A percentile compares a stretch with the other conserved stretches of the same genome.
Evolutionary conservation across 257 asterid species (phyloP).

Genomic region (Cruciata laevipes): DNA sequence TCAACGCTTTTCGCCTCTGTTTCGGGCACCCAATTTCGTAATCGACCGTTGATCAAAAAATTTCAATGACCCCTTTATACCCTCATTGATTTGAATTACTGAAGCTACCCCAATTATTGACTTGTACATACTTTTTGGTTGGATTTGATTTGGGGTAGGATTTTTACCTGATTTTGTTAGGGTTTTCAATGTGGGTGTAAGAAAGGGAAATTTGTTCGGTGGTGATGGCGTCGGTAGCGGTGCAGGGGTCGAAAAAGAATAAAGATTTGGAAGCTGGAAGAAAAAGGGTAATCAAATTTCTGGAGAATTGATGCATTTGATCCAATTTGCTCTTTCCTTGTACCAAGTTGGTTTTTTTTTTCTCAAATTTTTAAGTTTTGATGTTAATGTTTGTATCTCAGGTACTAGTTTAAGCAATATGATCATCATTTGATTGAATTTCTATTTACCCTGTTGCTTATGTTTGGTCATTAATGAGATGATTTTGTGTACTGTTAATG

Average conservation of each 20-base stretch:
- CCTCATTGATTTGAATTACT: not conserved
- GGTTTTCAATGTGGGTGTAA: conserved; percentile 8
- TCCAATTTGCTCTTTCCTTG: not conserved
- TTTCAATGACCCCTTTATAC: not conserved
- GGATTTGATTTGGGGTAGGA: not conserved
- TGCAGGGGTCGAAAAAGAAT: conserved; percentile 64
- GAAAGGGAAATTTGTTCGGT: not conserved
- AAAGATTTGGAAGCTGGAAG: conserved; percentile 78
- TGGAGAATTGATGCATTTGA: not conserved
- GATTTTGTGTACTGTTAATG: not conserved
- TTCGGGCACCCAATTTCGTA: not conserved
- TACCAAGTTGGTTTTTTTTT: not conserved
- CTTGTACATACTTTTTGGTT: not conserved
- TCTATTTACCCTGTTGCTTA: not conserved
- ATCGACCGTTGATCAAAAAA: not conserved
- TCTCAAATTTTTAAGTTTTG: not conserved
- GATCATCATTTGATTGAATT: not conserved
- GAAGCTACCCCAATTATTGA: not conserved
- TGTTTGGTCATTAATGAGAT: not conserved
- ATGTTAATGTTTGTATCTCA: not conserved
- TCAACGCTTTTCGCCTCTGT: not conserved
- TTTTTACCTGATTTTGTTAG: not conserved
- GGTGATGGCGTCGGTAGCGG: conserved; percentile 87
- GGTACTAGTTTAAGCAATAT: not conserved
- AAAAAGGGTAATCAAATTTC: conserved; percentile 40